Evolutionary conservation across 345 rosid species (phyloP), one percentile per base, ranked within the genome.

Genomic region (Euphorbia peplus): DNA sequence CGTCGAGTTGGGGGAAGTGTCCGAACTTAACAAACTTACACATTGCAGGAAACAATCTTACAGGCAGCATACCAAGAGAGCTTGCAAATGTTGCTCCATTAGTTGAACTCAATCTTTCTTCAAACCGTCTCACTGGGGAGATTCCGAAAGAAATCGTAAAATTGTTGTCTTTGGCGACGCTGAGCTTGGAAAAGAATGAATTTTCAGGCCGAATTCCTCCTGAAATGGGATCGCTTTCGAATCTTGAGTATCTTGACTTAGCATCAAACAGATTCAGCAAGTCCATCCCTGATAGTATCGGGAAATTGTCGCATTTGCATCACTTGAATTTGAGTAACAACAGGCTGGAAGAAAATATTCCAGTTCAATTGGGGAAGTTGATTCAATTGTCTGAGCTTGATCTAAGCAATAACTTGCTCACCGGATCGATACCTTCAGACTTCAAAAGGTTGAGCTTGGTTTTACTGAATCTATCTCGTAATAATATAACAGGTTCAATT

Each of bases 321-420:
- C 14, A 7, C 66, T 71, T 82, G 72, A 59, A 81, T 66, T 21
- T 83, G 79, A 78, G 88, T 50, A 64, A 25, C 25, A 82, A 86
- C 24, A 0, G 60, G 0, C 67, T 86, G 22, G 61, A 22, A 2
- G 64, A 64, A 37, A 8, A 50, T 18, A 80, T 83, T 65, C 85
- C 82, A 3, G 1, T 0, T 8, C 22, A 60, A 5, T 16, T 82
- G 12, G 52, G 73, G 28, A 53, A 35, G 16, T 9, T 78, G 12
- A 1, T 1, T 32, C 76, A 62, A 0, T 63, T 79, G 2, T 18
- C 60, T 0, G 13, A 24, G 39, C 63, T 76, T 39, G 83, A 82
- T 56, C 53, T 82, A 16, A 76, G 85, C 52, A 51, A 61, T 0
- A 82, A 82, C 68, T 48, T 44, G 3, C 73, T 80, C 10, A 22